A percentile compares a stretch with the other conserved stretches of the same genome.
Conservation (phyloP, 192 early-diverging fungal genomes). For the Gamsiella multidivaricata region DNA sequence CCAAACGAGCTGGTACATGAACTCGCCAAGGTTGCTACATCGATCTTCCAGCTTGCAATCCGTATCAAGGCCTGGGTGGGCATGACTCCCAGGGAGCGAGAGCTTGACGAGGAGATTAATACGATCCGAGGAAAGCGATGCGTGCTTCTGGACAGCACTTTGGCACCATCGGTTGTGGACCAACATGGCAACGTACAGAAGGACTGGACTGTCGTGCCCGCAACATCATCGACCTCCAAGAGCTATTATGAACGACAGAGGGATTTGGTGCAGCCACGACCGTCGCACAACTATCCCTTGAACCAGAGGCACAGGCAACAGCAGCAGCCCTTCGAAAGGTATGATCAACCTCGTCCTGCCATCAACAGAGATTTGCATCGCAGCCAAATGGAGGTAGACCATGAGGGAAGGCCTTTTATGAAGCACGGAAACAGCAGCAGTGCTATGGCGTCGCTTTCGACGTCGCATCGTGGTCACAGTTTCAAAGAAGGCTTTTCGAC, state of each 20-base stretch:
- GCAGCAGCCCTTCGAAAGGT: background rate
- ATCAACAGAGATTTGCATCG: background rate
- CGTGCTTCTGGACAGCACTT: conserved; percentile 34
- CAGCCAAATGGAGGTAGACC: background rate
- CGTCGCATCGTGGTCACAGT: background rate
- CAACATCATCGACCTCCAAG: conserved; percentile 20
- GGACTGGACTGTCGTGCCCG: conserved; percentile 40
- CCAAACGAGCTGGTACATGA: conserved; percentile 41
- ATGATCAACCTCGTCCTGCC: background rate
- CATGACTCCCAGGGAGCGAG: conserved; percentile 38
- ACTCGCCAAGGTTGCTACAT: conserved; percentile 33
- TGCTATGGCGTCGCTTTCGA: background rate
- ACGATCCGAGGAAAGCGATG: conserved; percentile 47
- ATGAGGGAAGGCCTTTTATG: background rate
- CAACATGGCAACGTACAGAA: conserved; percentile 42
- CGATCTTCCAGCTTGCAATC: conserved; percentile 47
- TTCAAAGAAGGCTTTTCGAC: background rate
- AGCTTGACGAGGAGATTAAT: conserved; percentile 40
- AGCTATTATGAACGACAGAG: conserved; percentile 39
- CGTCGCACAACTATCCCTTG: background rate
- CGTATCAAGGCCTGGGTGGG: conserved; percentile 44
- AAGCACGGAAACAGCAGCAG: background rate
- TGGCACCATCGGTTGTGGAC: conserved; percentile 27
- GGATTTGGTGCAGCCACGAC: conserved; percentile 37
- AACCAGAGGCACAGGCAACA: background rate